Percentiles rank a stretch among this genome's conserved stretches.
phyloP scores from a whole-genome alignment of 2,329 filamentous ascomycete species.

The Aspergillus pseudoglaucus region DNA sequence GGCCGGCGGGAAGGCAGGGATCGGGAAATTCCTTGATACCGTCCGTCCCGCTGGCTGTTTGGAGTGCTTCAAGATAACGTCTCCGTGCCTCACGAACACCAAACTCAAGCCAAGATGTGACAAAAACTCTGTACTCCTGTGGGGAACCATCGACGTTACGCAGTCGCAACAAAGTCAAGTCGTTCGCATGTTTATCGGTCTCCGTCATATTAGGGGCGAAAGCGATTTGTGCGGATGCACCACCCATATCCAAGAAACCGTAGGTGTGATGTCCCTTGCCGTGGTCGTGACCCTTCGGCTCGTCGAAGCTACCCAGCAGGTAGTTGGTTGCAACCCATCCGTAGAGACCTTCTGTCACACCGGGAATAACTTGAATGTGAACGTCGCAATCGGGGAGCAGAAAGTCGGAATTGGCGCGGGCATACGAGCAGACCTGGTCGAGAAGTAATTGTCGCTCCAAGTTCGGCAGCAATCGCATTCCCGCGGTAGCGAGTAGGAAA shows the following conservation, averaged over 20 bases:
- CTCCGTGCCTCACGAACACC: constrained; percentile 90
- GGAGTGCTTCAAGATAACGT: constrained; percentile 72
- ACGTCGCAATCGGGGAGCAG: constrained; percentile 80
- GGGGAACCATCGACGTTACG: constrained; percentile 72
- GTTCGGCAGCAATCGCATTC: constrained; percentile 78
- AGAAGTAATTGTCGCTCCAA: constrained; percentile 67
- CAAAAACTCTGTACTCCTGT: constrained; percentile 83
- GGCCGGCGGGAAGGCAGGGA: constrained; percentile 76
- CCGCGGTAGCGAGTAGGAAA: constrained; percentile 91
- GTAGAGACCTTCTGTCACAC: constrained; percentile 91
- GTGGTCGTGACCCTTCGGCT: constrained; percentile 65
- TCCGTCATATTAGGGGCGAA: constrained; percentile 94
- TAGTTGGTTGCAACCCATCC: constrained; percentile 98
- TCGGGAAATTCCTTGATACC: constrained; percentile 68
- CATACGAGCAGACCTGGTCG: constrained; percentile 73
- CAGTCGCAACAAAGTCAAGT: constrained; percentile 78
- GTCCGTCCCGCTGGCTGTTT: constrained; percentile 57
- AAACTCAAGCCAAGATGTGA: constrained; percentile 93
- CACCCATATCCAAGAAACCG: constrained; percentile 97
- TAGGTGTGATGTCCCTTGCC: constrained; percentile 90
- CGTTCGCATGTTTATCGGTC: constrained; percentile 78
- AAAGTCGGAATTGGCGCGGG: constrained; percentile 70
- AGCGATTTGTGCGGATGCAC: constrained; percentile 93
- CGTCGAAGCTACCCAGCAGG: constrained; percentile 81
- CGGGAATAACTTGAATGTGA: constrained; percentile 90